Percentiles rank a stretch among this genome's conserved stretches.
Conservation (phyloP, 2,329 filamentous ascomycete genomes). For the Botryotinia calthae region DNA sequence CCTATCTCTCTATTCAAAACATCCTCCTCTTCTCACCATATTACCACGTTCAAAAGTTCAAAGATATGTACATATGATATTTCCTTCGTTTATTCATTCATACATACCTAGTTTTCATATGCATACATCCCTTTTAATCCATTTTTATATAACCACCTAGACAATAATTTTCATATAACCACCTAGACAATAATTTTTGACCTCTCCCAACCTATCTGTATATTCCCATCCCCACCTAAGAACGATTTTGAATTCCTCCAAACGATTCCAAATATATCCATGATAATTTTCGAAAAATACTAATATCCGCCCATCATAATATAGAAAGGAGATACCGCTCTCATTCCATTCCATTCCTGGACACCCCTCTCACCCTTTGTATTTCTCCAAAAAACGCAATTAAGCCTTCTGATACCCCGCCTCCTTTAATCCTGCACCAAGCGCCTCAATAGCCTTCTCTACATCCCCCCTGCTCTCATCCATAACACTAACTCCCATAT, state of each 20-base stretch:
- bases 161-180: not conserved
- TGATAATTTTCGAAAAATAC: not conserved
- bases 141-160: not conserved
- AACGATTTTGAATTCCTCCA: not conserved
- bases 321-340: not conserved
- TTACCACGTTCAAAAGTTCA: not conserved
- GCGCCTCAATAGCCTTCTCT: conserved; percentile 74
- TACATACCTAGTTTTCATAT: not conserved
- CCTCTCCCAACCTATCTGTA: not conserved
- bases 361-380: not conserved
- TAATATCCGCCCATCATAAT: not conserved
- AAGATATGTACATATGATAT: not conserved
- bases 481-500: conserved; percentile 88
- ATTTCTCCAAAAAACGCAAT: not conserved
- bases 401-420: conserved; percentile 57
- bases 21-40: not conserved
- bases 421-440: conserved; percentile 73
- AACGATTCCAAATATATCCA: not conserved
- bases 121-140: not conserved
- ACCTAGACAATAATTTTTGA: not conserved
- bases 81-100: not conserved
- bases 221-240: not conserved
- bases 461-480: conserved; percentile 66
- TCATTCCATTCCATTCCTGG: not conserved
- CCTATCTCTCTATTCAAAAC: not conserved